A percentile compares a stretch with the other conserved stretches of the same genome.
Conservation (phyloP, 1,139 yeast genomes). For the Scheffersomyces cryptocercus region DNA sequence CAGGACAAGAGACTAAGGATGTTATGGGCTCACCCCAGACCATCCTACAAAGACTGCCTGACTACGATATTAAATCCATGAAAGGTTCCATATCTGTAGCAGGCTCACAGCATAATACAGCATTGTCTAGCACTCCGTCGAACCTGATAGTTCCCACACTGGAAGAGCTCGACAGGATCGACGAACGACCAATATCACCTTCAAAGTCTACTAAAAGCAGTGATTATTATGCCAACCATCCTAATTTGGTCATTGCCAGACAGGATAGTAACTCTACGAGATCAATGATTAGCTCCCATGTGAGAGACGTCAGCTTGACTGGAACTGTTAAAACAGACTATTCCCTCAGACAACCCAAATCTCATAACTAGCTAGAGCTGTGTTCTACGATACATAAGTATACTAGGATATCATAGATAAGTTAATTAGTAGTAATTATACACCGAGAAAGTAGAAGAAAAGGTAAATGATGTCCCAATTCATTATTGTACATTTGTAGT, state of each 20-base stretch:
- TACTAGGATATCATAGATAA: no score
- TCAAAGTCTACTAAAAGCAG: slow-evolving; percentile 1
- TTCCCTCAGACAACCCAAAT: no score
- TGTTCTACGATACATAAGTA: no score
- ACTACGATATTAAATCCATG: slow-evolving; percentile 23
- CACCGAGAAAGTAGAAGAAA: no score
- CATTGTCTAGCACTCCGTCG: background rate
- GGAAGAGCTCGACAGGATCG: background rate
- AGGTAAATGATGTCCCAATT: no score
- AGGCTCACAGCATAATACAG: slow-evolving; percentile 7
- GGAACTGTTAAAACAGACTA: no score
- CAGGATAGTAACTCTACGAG: slow-evolving; percentile 2
- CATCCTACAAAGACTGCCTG: slow-evolving; percentile 1
- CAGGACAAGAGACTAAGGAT: background rate
- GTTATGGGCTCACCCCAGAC: background rate
- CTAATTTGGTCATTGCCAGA: background rate
- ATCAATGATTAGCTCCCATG: background rate
- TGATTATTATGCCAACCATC: background rate
- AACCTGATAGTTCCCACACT: no score
- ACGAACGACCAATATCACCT: background rate
- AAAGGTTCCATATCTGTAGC: slow-evolving; percentile 22
- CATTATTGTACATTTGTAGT: no score
- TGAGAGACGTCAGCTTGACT: no score
- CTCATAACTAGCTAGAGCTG: no score
- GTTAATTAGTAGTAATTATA: no score